Conservation (phyloP, 2,329 filamentous ascomycete species). For the Sporothrix humicola region DNA sequence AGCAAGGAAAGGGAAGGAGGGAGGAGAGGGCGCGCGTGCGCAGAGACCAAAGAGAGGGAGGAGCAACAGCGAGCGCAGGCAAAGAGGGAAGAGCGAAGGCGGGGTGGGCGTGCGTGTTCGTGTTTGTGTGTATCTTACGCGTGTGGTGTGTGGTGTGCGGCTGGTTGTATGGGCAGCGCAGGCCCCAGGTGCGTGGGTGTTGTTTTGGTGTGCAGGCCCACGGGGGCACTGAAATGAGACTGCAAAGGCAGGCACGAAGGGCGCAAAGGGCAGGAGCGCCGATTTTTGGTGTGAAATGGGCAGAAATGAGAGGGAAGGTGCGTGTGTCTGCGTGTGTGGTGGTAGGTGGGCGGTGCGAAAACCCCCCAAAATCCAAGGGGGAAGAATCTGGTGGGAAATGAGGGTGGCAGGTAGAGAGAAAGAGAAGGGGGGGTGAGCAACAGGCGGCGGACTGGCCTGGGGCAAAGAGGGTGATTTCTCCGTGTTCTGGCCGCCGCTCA, state of each 20-base stretch:
- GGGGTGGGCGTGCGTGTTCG: constrained; percentile 39
- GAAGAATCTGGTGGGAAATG: constrained; percentile 30
- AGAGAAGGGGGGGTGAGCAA: constrained; percentile 31
- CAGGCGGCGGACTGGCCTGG: constrained; percentile 36
- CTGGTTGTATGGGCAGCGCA: constrained; percentile 9
- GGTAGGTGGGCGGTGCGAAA: constrained; percentile 41
- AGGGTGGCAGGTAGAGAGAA: constrained; percentile 32
- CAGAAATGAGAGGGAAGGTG: constrained; percentile 26
- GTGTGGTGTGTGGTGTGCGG: constrained; percentile 26
- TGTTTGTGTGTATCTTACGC: constrained; percentile 24
- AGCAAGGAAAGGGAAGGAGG: neutral
- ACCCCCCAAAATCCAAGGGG: constrained; percentile 37
- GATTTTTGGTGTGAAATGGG: too few species aligned
- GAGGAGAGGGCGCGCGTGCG: neutral
- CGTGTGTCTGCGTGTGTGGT: constrained; percentile 26
- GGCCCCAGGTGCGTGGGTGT: constrained; percentile 34
- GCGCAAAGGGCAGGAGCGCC: constrained; percentile 15
- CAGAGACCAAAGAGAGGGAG: constrained; percentile 30
- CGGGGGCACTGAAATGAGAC: constrained; percentile 5
- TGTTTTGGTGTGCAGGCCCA: constrained; percentile 25
- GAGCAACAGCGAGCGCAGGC: neutral
- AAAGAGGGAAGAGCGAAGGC: neutral
- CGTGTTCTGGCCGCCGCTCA: constrained; percentile 33
- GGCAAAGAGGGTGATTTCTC: constrained; percentile 34
- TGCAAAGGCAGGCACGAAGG: constrained; percentile 17